Evolutionary conservation across 139 green algal species (phyloP).

Genomic region (Chlorokybus atmophyticus): DNA sequence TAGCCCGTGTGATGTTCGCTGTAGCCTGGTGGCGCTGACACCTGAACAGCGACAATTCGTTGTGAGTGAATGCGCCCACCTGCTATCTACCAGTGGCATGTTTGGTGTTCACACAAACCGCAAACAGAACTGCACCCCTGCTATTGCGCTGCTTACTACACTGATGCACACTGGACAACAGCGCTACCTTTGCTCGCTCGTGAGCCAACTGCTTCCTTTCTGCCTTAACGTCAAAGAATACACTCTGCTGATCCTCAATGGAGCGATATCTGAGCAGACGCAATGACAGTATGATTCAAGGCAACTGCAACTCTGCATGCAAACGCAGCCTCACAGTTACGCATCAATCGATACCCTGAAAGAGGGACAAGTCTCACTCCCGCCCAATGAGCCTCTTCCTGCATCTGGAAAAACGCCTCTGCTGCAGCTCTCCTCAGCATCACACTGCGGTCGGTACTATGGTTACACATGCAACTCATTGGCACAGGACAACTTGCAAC

Average conservation of each 20-base stretch:
- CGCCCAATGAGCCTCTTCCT: conserved; percentile 9
- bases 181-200: neutral
- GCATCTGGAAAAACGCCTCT: conserved; percentile 5
- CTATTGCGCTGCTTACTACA: no score
- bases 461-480: no score
- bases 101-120: no score
- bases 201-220: conserved; percentile 5
- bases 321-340: neutral
- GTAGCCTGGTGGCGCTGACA: conserved; percentile 35
- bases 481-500: no score
- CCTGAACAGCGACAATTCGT: conserved; percentile 11
- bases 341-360: neutral
- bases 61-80: no score
- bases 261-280: conserved; percentile 9
- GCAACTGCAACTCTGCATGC: neutral
- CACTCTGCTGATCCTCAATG: conserved; percentile 10
- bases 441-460: no score
- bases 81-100: no score
- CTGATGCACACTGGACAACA: neutral
- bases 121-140: no score
- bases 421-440: conserved; percentile 1
- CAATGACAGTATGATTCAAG: neutral
- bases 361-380: conserved; percentile 13
- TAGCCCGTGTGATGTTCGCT: conserved; percentile 40
- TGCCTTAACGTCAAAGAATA: conserved; percentile 19